These are phyloP conservation scores for Chiua virens DNA, from an alignment of 768 basidiomycete genomes.

Conservation along the genomic window DNA sequence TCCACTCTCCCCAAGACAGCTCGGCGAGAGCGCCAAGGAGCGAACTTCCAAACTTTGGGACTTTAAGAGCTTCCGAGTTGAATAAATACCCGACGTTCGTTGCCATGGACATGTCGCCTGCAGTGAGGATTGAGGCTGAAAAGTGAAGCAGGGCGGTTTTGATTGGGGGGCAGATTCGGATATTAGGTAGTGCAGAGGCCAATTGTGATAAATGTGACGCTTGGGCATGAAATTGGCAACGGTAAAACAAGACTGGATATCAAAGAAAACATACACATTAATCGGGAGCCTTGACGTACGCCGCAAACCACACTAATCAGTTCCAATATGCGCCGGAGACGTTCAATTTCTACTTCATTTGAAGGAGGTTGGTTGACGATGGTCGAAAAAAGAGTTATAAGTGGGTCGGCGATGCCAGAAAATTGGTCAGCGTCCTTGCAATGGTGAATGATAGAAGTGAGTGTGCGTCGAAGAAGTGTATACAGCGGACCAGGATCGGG, in stretches of 20 bases:
- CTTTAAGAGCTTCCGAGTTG: constrained; percentile 23
- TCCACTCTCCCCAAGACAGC: constrained; percentile 77
- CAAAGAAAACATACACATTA: constrained; percentile 50
- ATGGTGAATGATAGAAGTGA: constrained; percentile 85
- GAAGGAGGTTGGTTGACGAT: constrained; percentile 1
- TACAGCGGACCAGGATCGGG: constrained; percentile 43
- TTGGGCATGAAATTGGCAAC: constrained; percentile 12
- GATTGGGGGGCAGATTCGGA: constrained; percentile 28
- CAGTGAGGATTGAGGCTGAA: constrained; percentile 36
- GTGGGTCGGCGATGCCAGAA: constrained; percentile 49
- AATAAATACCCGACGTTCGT: constrained; percentile 49
- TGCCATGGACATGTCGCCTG: constrained; percentile 43
- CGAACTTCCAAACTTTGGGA: constrained; percentile 46
- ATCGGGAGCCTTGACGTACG: constrained; percentile 70
- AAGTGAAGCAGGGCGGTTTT: constrained; percentile 35
- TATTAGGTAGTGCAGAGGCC: constrained; percentile 25
- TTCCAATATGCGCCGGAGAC: constrained; percentile 53
- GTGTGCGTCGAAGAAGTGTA: constrained; percentile 63
- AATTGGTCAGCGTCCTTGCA: constrained; percentile 71
- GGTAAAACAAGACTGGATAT: not conserved
- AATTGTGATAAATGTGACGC: constrained; percentile 39
- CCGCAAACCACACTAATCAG: constrained; percentile 55
- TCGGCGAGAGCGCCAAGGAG: constrained; percentile 64
- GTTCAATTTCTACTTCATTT: constrained; percentile 32
- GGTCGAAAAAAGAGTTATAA: constrained; percentile 43